Evolutionary conservation across 257 asterid species (phyloP), one percentile per base, ranked within the genome.

Genomic region (Pogostemon cablin): DNA sequence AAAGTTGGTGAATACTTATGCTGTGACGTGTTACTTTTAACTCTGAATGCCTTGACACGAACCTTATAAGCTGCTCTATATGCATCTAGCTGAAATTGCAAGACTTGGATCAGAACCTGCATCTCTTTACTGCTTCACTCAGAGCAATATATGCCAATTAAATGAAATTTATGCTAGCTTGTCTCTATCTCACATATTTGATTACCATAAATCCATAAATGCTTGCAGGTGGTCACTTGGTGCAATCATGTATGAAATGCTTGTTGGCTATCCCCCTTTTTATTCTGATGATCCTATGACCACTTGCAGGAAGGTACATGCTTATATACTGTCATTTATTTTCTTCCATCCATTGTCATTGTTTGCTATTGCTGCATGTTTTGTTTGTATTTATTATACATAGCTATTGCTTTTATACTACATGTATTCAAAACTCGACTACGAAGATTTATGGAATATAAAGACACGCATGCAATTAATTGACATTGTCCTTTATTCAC

Each of bases 181-280:
- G 56, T 71, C 63, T 9, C 44, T 62, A 11, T 35, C 63, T 67
- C 54, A 52, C 62, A 66, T 77, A 54, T 56, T 69, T 71, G 68
- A 65, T 38, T 15, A 64, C 68, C 25, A 55, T 59, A 71, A 63
- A 61, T 73, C 68, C 25, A 55, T 59, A 71, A 63, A 61, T 73
- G 10, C 42, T n/a, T 64, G 78, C 80, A 86, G 92, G 91, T 86
- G 91, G 91, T 86, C 91, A 5, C 65, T 86, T 49, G 91, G 88
- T 10, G 91, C 88, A 47, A 86, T 86, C 61, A 81, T 86, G 87
- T 86, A 81, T 57, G 91, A 86, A 72, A 86, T 86, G 91, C 88
- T 86, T 68, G 82, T 86, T 40, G 88, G 88, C 52, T 86, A 81
- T 63, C 88, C 91, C 44, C 91, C 91, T 1, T 86, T 86, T 78